Evolutionary conservation across 2,329 filamentous ascomycete species (phyloP), one percentile per base, ranked within the genome.

Genomic region (Emericellopsis cladophorae): DNA sequence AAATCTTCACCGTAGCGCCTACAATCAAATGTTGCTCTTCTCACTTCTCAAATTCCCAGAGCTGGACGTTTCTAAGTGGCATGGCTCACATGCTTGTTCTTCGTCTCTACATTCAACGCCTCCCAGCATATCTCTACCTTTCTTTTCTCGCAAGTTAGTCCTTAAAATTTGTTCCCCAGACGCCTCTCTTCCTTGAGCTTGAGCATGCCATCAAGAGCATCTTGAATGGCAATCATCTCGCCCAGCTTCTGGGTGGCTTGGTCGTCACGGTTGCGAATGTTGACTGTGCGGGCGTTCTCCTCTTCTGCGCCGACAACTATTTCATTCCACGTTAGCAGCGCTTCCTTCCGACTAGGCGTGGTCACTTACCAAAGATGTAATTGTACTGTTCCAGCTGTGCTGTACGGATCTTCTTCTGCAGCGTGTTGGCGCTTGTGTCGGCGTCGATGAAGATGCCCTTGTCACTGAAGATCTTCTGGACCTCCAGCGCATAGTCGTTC

Each of bases 371-470:
- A 53, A 89, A 84, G 51, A 88, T 84, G 61, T 84, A 88, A 67
- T 89, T 89, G 67, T 89, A 90, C 61, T 88, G 81, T 40, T 80
- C 71, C 51, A 90, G 61, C 62, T 92, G 85, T 12, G 79, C 85
- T 42, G 75, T 88, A 51, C 84, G 80, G 50, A 92, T 87, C 76
- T 92, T 92, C 75, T 92, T 90, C 60, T 87, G 81, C 64, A 92
- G 77, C 7, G 84, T 92, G 64, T 90, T 87, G 52, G 82, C 78
- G 49, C 74, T 55, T 41, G 64, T 46, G 42, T 65, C 62, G 33
- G 77, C 76, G 53, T 81, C 59, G 43, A 77, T 79, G 60, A 79
- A 83, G 60, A 90, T 75, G 38, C 70, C 70, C 58, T 80, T 70
- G 45, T 72, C 68, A 54, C 80, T 76, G 64, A 89, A 81, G 46